Evolutionary conservation across 345 rosid genomes (phyloP).

Genomic region (Balakata baccata): DNA sequence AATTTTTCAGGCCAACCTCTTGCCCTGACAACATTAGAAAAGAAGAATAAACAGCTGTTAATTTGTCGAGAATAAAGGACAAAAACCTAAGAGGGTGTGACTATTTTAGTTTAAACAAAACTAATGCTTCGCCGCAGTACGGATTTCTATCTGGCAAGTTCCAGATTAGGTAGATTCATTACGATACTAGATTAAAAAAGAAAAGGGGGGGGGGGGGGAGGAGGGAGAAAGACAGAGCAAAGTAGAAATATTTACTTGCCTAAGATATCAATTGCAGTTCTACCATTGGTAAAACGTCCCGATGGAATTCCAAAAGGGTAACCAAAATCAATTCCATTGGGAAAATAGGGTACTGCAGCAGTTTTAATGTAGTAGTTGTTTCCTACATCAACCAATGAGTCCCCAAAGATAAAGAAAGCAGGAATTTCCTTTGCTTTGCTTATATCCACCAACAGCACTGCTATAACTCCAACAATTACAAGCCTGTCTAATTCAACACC

Average conservation of each 20-base stretch:
- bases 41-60: background rate
- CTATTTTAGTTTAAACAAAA: too few relatives aligned
- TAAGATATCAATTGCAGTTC: conserved; percentile 15
- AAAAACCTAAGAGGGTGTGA: too few relatives aligned
- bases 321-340: conserved; percentile 25
- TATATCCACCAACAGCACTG: background rate
- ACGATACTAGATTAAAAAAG: too few relatives aligned
- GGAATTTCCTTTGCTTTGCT: background rate
- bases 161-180: too few relatives aligned
- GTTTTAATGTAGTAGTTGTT: conserved; percentile 1
- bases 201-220: too few relatives aligned
- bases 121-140: too few relatives aligned
- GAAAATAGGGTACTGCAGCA: background rate
- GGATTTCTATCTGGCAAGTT: too few relatives aligned
- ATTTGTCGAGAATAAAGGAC: too few relatives aligned
- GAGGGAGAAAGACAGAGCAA: too few relatives aligned
- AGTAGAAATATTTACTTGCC: conserved; percentile 12
- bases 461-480: too few relatives aligned
- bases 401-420: conserved; percentile 1
- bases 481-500: background rate
- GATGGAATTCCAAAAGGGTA: background rate
- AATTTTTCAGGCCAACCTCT: conserved; percentile 13
- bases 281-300: conserved; percentile 17
- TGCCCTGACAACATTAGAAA: background rate
- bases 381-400: conserved; percentile 10